Percentiles rank a stretch among this genome's conserved stretches.
Evolutionary conservation across 495 filamentous ascomycete genomes (phyloP).

Genomic region (Penicillium chermesinum): DNA sequence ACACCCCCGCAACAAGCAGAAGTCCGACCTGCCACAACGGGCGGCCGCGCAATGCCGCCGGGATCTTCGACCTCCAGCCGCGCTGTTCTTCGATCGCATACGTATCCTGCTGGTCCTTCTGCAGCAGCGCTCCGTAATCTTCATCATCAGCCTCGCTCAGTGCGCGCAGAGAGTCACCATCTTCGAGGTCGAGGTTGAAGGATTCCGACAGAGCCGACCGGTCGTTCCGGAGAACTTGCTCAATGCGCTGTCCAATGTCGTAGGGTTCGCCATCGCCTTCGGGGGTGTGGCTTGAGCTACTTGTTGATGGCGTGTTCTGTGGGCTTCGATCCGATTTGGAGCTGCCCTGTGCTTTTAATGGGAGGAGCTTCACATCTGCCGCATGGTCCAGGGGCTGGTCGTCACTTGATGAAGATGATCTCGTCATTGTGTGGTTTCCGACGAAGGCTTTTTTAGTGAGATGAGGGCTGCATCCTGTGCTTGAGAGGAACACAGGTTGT

Average conservation of each 20-base stretch:
- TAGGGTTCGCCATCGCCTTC: slow-evolving; percentile 11
- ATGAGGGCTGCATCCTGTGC: background rate
- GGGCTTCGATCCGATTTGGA: background rate
- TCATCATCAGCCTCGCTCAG: slow-evolving; percentile 21
- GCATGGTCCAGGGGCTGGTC: slow-evolving; percentile 14
- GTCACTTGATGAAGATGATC: slow-evolving; percentile 6
- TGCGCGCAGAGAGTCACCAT: slow-evolving; percentile 8
- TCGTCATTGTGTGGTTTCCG: background rate
- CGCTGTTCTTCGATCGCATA: background rate
- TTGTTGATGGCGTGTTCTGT: slow-evolving; percentile 1
- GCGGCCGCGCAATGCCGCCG: slow-evolving; percentile 6
- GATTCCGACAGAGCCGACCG: slow-evolving; percentile 10
- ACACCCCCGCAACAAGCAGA: slow-evolving; percentile 9
- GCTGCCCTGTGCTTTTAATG: slow-evolving; percentile 3
- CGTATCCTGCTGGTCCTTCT: slow-evolving; percentile 6
- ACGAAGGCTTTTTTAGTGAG: background rate
- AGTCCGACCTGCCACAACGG: slow-evolving; percentile 19
- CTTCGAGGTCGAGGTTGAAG: slow-evolving; percentile 22
- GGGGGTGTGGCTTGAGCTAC: background rate
- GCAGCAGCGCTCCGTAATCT: slow-evolving; percentile 16
- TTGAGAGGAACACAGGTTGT: background rate
- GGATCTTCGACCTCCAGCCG: slow-evolving; percentile 5
- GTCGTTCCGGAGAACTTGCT: slow-evolving; percentile 14
- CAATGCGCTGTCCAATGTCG: slow-evolving; percentile 16
- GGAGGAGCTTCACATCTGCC: slow-evolving; percentile 16